These are phyloP conservation scores for Teratosphaeria destructans DNA, from an alignment of 2,329 filamentous ascomycete genomes.

Conservation along the genomic window DNA sequence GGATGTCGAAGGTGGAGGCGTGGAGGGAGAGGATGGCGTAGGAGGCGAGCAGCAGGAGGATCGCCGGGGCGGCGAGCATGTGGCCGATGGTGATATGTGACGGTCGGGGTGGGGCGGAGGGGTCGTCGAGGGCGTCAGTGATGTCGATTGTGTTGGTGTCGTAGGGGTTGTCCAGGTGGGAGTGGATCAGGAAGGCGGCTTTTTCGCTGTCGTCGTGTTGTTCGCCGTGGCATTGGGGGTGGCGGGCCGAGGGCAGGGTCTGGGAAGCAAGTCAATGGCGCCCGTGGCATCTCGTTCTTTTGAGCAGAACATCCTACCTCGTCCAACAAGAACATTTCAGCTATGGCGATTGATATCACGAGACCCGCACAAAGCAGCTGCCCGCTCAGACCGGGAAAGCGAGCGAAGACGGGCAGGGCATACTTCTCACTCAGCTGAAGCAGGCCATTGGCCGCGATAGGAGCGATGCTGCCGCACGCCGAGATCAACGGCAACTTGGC, in stretches of 20 bases:
- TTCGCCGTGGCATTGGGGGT: constrained; percentile 1
- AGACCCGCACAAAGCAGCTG: constrained; percentile 35
- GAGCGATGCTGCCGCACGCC: constrained; percentile 36
- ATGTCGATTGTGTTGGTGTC: constrained; percentile 28
- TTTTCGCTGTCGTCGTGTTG: constrained; percentile 32
- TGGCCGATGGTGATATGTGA: constrained; percentile 35
- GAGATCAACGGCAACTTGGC: constrained; percentile 35
- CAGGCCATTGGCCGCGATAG: constrained; percentile 34
- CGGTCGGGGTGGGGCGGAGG: constrained; percentile 10
- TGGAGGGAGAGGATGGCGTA: constrained; percentile 47
- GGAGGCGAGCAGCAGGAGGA: constrained; percentile 37
- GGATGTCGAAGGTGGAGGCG: constrained; percentile 41
- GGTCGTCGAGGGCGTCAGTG: constrained; percentile 22
- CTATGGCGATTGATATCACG: constrained; percentile 31
- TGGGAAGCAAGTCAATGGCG: background rate
- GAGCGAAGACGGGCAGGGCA: constrained; percentile 28
- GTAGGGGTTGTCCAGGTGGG: constrained; percentile 17
- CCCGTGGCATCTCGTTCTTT: background rate
- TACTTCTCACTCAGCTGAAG: constrained; percentile 32
- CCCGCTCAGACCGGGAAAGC: constrained; percentile 34
- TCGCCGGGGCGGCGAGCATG: constrained; percentile 36
- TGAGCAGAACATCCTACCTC: constrained; percentile 24
- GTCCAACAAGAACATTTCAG: constrained; percentile 30
- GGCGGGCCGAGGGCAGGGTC: constrained; percentile 7
- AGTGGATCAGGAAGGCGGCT: constrained; percentile 34